phyloP scores from a whole-genome alignment of 176 grass and related monocot genomes.

The Carex littledalei region DNA sequence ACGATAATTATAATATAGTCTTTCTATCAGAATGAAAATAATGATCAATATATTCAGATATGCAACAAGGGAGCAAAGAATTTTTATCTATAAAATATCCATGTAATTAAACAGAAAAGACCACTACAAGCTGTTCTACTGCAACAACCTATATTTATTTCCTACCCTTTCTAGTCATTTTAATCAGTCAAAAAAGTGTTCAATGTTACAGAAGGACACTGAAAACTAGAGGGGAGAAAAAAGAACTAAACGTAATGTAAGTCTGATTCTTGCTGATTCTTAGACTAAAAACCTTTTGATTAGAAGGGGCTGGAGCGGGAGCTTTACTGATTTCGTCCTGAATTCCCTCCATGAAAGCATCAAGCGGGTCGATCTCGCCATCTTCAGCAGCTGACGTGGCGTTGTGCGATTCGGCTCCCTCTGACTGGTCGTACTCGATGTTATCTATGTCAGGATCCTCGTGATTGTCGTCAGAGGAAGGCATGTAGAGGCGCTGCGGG shows the following conservation, averaged over 20 bases:
- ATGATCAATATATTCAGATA: background rate
- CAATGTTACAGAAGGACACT: background rate
- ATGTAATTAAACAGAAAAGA: background rate
- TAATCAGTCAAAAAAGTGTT: background rate
- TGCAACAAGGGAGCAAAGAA: background rate
- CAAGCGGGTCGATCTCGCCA: constrained; percentile 69
- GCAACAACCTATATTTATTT: background rate
- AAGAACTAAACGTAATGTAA: background rate
- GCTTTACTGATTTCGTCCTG: constrained; percentile 79
- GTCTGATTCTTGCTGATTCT: constrained; percentile 7
- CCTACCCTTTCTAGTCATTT: background rate
- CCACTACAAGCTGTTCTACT: background rate
- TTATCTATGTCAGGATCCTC: constrained; percentile 88
- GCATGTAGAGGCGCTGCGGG: constrained; percentile 64
- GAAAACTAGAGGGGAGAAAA: background rate
- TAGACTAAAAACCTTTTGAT: background rate
- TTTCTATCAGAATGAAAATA: background rate
- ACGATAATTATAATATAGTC: background rate
- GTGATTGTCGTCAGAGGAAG: constrained; percentile 23
- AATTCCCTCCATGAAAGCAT: constrained; percentile 97
- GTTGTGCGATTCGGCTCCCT: constrained; percentile 17
- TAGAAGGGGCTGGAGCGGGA: constrained; percentile 27
- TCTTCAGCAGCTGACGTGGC: constrained; percentile 4
- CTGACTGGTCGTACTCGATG: constrained; percentile 60
- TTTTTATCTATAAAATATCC: background rate